Evolutionary conservation across 208 protist species (phyloP).

Genomic region (Leishmania turanica): DNA sequence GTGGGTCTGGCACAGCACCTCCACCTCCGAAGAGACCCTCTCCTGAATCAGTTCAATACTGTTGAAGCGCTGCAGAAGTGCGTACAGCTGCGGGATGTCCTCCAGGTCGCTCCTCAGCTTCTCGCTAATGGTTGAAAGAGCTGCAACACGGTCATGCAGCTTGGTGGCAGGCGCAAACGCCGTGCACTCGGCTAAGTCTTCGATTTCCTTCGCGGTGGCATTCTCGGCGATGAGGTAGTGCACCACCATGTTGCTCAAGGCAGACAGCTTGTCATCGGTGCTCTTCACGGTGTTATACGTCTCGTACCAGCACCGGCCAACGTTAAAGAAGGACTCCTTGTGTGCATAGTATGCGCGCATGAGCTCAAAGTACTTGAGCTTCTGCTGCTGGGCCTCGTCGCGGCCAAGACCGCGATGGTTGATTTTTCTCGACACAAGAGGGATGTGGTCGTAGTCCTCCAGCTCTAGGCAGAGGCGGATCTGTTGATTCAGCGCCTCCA

Average conservation of each 20-base stretch:
- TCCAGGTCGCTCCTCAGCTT: constrained; percentile 69
- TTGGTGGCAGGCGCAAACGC: constrained; percentile 75
- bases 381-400: constrained; percentile 71
- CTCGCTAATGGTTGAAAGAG: constrained; percentile 54
- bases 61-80: constrained; percentile 80
- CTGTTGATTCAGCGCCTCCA: constrained; percentile 95
- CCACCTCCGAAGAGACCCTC: constrained; percentile 51
- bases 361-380: constrained; percentile 85
- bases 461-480: constrained; percentile 95
- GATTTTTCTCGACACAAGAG: constrained; percentile 95
- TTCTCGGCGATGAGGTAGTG: constrained; percentile 87
- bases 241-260: constrained; percentile 81
- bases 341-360: constrained; percentile 91
- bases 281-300: constrained; percentile 92
- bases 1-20: constrained; percentile 69
- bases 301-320: constrained; percentile 93
- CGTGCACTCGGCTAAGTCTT: constrained; percentile 79
- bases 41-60: constrained; percentile 90
- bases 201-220: constrained; percentile 75
- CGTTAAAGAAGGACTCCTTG: constrained; percentile 90
- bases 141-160: constrained; percentile 50
- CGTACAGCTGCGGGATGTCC: constrained; percentile 70
- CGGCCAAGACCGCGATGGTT: constrained; percentile 81
- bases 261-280: constrained; percentile 65
- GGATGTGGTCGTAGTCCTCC: constrained; percentile 94